Percentiles rank a stretch among this genome's conserved stretches.
phyloP scores from a whole-genome alignment of 129 eudicot species.

The Helichrysum umbraculigerum region DNA sequence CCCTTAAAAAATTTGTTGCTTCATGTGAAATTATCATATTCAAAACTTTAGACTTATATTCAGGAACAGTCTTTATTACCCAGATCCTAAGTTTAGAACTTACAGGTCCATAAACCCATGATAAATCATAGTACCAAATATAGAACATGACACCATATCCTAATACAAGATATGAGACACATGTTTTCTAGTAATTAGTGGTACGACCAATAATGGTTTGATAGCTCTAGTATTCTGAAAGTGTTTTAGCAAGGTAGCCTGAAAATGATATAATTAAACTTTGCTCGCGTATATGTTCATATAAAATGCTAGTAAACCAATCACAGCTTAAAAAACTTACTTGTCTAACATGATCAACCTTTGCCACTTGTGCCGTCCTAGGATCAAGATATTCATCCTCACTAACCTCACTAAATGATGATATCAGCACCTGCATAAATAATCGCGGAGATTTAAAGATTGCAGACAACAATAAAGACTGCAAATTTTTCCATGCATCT shows the following conservation, averaged over 20 bases:
- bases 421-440: slow-evolving; percentile 65
- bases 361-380: slow-evolving; percentile 89
- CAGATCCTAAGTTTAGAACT: slow-evolving; percentile 1
- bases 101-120: neutral
- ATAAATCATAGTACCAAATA: neutral
- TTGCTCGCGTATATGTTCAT: neutral
- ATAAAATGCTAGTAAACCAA: slow-evolving; percentile 9
- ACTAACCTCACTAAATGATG: slow-evolving; percentile 67
- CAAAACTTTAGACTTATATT: neutral
- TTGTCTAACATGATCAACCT: slow-evolving; percentile 91
- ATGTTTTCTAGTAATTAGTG: neutral
- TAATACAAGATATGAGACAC: neutral
- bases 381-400: slow-evolving; percentile 94
- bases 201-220: slow-evolving; percentile 2
- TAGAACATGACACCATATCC: neutral
- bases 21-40: neutral
- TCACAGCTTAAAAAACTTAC: slow-evolving; percentile 44
- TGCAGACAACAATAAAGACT: neutral
- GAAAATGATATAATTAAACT: neutral
- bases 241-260: neutral
- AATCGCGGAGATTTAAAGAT: neutral
- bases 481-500: neutral
- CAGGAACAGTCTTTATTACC: neutral
- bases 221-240: neutral
- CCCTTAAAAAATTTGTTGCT: slow-evolving; percentile 7